Conservation (phyloP, 2,329 filamentous ascomycete species). For the Coniella lustricola region DNA sequence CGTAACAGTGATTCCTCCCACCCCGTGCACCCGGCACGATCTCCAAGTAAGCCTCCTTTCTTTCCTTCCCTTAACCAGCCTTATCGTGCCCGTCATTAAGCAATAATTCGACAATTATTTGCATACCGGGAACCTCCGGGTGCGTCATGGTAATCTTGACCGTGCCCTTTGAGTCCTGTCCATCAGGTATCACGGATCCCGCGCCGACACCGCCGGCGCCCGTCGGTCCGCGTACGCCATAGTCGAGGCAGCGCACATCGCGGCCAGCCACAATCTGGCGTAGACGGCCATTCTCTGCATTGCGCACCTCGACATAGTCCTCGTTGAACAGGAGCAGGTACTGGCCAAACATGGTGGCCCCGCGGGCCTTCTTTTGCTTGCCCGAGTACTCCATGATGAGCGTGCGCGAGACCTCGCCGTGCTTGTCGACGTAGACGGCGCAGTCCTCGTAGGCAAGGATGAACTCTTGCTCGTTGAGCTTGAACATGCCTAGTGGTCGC, state of each 20-base stretch:
- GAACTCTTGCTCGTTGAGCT: slow-evolving; percentile 86
- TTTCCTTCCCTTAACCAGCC: slow-evolving; percentile 12
- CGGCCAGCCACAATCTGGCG: slow-evolving; percentile 90
- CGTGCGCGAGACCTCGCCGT: slow-evolving; percentile 87
- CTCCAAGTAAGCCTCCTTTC: too few species aligned
- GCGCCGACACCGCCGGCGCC: slow-evolving; percentile 30
- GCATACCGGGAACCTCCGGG: slow-evolving; percentile 73
- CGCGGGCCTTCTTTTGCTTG: slow-evolving; percentile 67
- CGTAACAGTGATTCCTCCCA: not conserved
- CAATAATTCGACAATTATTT: slow-evolving; percentile 86
- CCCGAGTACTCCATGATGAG: slow-evolving; percentile 99
- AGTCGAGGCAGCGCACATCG: slow-evolving; percentile 85
- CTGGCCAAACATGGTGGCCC: slow-evolving; percentile 81
- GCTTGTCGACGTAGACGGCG: slow-evolving; percentile 96
- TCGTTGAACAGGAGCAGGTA: slow-evolving; percentile 92
- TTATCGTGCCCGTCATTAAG: slow-evolving; percentile 77
- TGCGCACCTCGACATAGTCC: slow-evolving; percentile 94
- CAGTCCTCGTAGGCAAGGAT: slow-evolving; percentile 92
- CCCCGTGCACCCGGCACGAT: not conserved
- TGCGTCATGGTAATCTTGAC: slow-evolving; percentile 96
- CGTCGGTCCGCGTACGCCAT: slow-evolving; percentile 61
- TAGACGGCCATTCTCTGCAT: slow-evolving; percentile 89
- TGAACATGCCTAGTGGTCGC: slow-evolving; percentile 90
- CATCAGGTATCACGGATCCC: slow-evolving; percentile 14
- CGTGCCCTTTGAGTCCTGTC: slow-evolving; percentile 55